A percentile compares a stretch with the other conserved stretches of the same genome.
Evolutionary conservation across 306 rosid species (phyloP).

Genomic region (Prunus mira): DNA sequence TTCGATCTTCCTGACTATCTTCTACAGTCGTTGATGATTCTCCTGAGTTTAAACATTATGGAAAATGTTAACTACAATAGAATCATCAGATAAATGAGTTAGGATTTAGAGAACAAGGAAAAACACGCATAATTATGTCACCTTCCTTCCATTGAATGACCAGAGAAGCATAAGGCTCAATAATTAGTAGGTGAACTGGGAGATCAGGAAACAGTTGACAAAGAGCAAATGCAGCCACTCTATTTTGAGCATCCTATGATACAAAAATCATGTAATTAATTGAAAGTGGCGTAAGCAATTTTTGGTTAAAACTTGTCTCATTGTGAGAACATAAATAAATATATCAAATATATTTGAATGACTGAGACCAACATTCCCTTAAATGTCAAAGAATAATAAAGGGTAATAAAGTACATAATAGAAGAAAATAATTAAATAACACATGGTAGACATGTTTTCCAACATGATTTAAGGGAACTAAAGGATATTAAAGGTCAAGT

Average conservation of each 20-base stretch:
- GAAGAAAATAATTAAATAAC: background rate
- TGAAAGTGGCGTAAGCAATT: background rate
- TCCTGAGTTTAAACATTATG: slow-evolving; percentile 45
- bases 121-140: background rate
- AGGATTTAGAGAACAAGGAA: background rate
- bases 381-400: background rate
- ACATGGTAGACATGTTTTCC: background rate
- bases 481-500: background rate
- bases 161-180: slow-evolving; percentile 75
- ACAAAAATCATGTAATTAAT: background rate
- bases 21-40: slow-evolving; percentile 56
- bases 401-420: background rate
- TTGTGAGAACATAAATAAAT: background rate
- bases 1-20: slow-evolving; percentile 69
- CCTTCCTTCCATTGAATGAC: slow-evolving; percentile 82
- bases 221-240: slow-evolving; percentile 90
- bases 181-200: slow-evolving; percentile 69
- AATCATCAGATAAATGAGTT: slow-evolving; percentile 8
- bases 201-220: slow-evolving; percentile 75
- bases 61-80: slow-evolving; percentile 9
- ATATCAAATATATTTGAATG: background rate
- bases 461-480: too few relatives aligned
- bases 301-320: background rate
- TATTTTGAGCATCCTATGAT: slow-evolving; percentile 84
- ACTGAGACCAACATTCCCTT: background rate